These are phyloP conservation scores for button mushroom (Agaricus bisporus) DNA, from an alignment of 768 basidiomycete species.

Conservation along the genomic window DNA sequence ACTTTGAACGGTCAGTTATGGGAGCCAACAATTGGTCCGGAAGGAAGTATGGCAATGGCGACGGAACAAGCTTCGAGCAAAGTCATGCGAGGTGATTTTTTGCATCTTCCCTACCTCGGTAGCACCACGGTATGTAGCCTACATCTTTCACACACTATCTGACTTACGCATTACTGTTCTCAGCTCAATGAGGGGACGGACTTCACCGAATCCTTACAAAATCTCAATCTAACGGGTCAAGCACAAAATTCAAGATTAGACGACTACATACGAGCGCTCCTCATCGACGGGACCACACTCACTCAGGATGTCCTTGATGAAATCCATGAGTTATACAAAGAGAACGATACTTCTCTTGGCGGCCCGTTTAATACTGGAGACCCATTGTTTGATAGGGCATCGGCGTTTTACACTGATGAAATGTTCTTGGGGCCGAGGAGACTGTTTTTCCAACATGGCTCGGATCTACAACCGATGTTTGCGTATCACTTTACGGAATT, in stretches of 20 bases:
- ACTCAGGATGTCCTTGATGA: conserved; percentile 32
- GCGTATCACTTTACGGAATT: conserved; percentile 52
- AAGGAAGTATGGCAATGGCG: conserved; percentile 38
- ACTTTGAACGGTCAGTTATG: conserved; percentile 52
- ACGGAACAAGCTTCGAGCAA: conserved; percentile 35
- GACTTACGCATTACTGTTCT: background rate
- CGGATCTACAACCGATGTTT: conserved; percentile 41
- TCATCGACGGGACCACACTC: conserved; percentile 47
- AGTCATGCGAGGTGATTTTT: conserved; percentile 41
- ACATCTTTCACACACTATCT: no score
- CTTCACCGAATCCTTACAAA: conserved; percentile 33
- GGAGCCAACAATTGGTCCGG: conserved; percentile 49
- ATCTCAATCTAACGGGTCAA: conserved; percentile 29
- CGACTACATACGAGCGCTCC: conserved; percentile 38
- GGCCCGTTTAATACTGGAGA: conserved; percentile 54
- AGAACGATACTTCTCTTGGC: conserved; percentile 40
- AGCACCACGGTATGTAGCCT: conserved; percentile 43
- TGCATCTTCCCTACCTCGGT: conserved; percentile 46
- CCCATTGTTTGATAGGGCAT: conserved; percentile 49
- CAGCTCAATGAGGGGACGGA: conserved; percentile 50
- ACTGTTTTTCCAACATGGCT: conserved; percentile 43
- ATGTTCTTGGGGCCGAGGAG: conserved; percentile 50
- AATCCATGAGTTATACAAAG: conserved; percentile 37
- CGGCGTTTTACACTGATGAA: conserved; percentile 51
- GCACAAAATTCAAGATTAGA: conserved; percentile 40